These are phyloP conservation scores for Polyplosphaeria fusca DNA, from an alignment of 495 filamentous ascomycete species.

Conservation along the genomic window DNA sequence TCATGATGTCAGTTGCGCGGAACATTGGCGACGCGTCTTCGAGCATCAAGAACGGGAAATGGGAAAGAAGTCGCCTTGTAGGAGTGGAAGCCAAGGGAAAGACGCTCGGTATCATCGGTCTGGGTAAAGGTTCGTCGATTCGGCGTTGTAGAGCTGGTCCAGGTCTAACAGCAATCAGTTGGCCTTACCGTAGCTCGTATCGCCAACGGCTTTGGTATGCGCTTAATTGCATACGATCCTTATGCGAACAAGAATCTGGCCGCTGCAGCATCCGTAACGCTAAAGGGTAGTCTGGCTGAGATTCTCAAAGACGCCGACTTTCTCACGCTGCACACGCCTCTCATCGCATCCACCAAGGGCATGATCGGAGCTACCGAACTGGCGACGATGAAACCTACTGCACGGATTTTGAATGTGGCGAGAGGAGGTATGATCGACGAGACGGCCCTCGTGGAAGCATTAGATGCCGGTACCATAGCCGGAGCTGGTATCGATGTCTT, in stretches of 20 bases:
- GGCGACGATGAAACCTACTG: slow-evolving; percentile 62
- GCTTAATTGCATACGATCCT: slow-evolving; percentile 62
- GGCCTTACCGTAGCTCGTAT: slow-evolving; percentile 67
- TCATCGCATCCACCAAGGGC: slow-evolving; percentile 66
- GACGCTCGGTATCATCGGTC: slow-evolving; percentile 62
- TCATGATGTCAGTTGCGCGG: slow-evolving; percentile 63
- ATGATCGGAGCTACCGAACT: slow-evolving; percentile 62
- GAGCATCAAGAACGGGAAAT: slow-evolving; percentile 58
- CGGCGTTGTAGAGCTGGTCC: background rate
- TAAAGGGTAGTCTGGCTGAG: slow-evolving; percentile 52
- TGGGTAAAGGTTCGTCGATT: slow-evolving; percentile 56
- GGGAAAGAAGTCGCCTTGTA: slow-evolving; percentile 66
- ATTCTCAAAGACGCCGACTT: slow-evolving; percentile 64
- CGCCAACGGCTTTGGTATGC: slow-evolving; percentile 68
- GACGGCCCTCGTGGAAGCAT: slow-evolving; percentile 60
- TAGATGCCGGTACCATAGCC: slow-evolving; percentile 64
- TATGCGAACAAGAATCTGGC: slow-evolving; percentile 63
- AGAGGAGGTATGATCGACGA: slow-evolving; percentile 76
- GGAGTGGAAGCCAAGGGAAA: slow-evolving; percentile 70
- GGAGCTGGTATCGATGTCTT: slow-evolving; percentile 76
- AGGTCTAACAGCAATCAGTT: slow-evolving; percentile 43
- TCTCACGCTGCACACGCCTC: slow-evolving; percentile 70
- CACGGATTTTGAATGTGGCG: slow-evolving; percentile 66
- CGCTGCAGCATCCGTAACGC: slow-evolving; percentile 53
- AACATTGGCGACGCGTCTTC: slow-evolving; percentile 60